phyloP scores from a whole-genome alignment of 129 eudicot genomes.

The Lactuca saligna region DNA sequence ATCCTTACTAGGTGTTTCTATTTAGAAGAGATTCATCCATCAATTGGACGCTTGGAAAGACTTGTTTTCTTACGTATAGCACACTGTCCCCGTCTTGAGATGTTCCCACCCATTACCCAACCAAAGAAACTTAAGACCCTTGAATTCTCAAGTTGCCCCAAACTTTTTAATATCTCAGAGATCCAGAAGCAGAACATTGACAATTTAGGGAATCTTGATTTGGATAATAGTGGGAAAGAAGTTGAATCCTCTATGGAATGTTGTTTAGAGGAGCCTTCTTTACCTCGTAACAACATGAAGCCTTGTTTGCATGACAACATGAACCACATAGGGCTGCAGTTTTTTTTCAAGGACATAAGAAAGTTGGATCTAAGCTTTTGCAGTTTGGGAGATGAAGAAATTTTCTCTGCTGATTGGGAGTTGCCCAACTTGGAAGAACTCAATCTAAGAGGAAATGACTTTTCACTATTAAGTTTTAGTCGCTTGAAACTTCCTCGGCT shows the following conservation, averaged over 20 bases:
- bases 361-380: background rate
- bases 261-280: background rate
- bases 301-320: background rate
- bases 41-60: background rate
- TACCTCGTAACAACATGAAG: background rate
- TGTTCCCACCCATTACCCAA: background rate
- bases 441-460: background rate
- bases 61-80: slow-evolving; percentile 1
- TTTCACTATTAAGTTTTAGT: slow-evolving; percentile 7
- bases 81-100: background rate
- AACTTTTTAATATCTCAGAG: background rate
- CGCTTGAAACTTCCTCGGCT: no score
- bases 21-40: slow-evolving; percentile 20
- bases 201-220: no score
- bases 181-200: no score
- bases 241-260: background rate
- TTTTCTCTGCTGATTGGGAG: background rate
- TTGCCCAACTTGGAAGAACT: slow-evolving; percentile 13
- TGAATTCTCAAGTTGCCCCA: background rate
- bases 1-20: background rate
- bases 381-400: slow-evolving; percentile 7
- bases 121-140: background rate
- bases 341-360: background rate
- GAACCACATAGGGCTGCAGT: background rate
- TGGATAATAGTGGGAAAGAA: background rate